Conservation (phyloP, 331 rosid species). For the Rosa hybrid region DNA sequence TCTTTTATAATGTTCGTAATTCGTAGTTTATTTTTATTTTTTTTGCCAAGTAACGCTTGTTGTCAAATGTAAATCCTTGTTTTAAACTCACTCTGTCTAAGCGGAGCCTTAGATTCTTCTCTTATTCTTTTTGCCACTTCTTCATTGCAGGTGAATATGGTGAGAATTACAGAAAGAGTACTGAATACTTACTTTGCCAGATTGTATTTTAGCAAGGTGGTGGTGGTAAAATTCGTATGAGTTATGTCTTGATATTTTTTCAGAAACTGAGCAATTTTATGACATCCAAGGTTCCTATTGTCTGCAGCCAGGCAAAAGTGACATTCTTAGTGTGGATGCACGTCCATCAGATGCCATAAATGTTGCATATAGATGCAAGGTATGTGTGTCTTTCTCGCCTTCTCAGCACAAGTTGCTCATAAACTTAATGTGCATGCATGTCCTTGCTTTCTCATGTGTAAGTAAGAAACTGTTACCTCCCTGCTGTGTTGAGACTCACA, state of each 20-base stretch:
- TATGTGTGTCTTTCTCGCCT: slow-evolving; percentile 25
- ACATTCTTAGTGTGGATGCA: slow-evolving; percentile 71
- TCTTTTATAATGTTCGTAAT: background rate
- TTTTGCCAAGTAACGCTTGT: background rate
- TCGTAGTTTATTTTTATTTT: no score
- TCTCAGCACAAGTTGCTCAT: background rate
- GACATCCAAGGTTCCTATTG: slow-evolving; percentile 30
- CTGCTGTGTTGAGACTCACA: background rate
- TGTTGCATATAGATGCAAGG: slow-evolving; percentile 89
- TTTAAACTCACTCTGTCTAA: background rate
- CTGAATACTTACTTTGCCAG: slow-evolving; percentile 84
- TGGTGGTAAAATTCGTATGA: slow-evolving; percentile 45
- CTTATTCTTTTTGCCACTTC: slow-evolving; percentile 13
- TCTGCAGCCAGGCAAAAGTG: slow-evolving; percentile 82
- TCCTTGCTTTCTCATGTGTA: background rate
- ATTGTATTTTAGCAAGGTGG: slow-evolving; percentile 79
- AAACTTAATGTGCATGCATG: background rate
- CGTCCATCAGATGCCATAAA: slow-evolving; percentile 97
- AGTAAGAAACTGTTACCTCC: background rate
- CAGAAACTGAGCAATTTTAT: slow-evolving; percentile 12
- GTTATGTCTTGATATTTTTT: background rate
- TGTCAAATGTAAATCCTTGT: background rate
- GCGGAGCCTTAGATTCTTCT: background rate
- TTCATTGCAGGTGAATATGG: slow-evolving; percentile 72
- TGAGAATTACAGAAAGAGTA: slow-evolving; percentile 82